Percentiles rank a stretch among this genome's conserved stretches.
Conservation (phyloP, 495 filamentous ascomycete genomes). For the Aspergillus affinis region DNA sequence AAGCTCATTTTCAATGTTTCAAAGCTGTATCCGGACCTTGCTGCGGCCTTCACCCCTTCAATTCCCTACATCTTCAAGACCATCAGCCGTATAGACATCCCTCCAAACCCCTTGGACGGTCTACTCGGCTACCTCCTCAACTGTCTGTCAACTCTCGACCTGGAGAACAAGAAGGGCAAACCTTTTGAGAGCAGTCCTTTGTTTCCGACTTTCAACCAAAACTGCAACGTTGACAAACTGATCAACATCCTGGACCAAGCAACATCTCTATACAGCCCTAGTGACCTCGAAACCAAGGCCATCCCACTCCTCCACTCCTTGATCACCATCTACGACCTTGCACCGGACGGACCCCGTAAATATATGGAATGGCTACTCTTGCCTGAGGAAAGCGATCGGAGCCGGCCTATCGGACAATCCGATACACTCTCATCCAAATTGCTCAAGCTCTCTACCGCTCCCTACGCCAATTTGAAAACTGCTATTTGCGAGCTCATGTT, state of each 20-base stretch:
- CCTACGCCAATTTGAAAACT: constrained; percentile 68
- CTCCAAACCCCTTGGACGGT: constrained; percentile 58
- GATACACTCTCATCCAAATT: constrained; percentile 74
- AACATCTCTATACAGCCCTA: constrained; percentile 56
- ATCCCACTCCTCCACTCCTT: constrained; percentile 73
- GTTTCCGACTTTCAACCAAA: constrained; percentile 66
- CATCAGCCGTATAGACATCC: constrained; percentile 56
- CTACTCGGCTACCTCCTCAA: constrained; percentile 70
- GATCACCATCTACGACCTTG: constrained; percentile 67
- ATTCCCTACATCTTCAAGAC: constrained; percentile 73
- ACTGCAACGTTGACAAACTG: constrained; percentile 63
- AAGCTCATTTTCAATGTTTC: constrained; percentile 90
- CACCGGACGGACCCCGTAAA: constrained; percentile 59
- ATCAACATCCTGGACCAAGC: constrained; percentile 72
- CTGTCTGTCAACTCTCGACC: constrained; percentile 73
- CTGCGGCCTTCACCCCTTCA: constrained; percentile 60
- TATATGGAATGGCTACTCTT: constrained; percentile 68
- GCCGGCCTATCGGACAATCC: constrained; percentile 71
- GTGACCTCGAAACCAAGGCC: constrained; percentile 65
- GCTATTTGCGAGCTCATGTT: constrained; percentile 81
- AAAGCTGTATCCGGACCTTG: constrained; percentile 63
- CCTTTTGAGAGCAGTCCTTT: constrained; percentile 45
- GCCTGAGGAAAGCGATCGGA: constrained; percentile 77
- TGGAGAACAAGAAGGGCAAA: constrained; percentile 50
- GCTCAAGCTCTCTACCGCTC: constrained; percentile 74